Base-by-base conservation (phyloP, 2,329 filamentous ascomycete genomes). In the Aspergillus terreus region DNA sequence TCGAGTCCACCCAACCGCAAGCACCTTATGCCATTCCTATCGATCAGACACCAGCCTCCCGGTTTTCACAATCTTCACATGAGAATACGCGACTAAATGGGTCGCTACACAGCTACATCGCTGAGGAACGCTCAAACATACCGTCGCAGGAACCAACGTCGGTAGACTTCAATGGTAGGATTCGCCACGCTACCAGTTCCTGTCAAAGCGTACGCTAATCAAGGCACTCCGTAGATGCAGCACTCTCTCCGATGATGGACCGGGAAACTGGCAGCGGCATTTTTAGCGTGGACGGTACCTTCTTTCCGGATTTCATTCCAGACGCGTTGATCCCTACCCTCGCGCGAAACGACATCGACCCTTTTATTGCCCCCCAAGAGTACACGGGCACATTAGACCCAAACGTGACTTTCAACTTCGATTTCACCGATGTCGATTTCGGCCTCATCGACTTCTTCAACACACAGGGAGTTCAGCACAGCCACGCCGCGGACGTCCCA, bases 271-370 rank as follows among this genome's bases (percentile, higher is more conserved):
- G 60, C 41, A 65, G 63, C 46, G 60, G 60, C 1, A 55, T 66
- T 12, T 65, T 65, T 49, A 65, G 63, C 21, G 51, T 65, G 21
- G 62, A 66, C 35, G 61, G 62, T 33, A 64, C 61, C 1, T 66
- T 66, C 35, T 66, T 66, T 25, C 63, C 62, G 2, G 60, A 59
- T 45, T 66, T 66, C 33, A 64, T 65, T n/a, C 62, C 62, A 6
- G 62, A 65, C 51, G 59, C 62, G 0, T 46, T 65, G 6, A 60
- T 65, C 7, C 57, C 61, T 7, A 61, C 62, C 4, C 45, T 64
- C 3, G 54, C 54, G 12, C 62, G 63, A 10, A 59, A 54, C 19
- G 63, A 65, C 30, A 41, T 59, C 1, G 61, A 65, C 25, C 58
- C 61, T 0, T 55, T 57, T 4, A 42, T 58, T 14, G 52, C 57